Percentiles rank a stretch among this genome's conserved stretches.
Conservation (phyloP, 2,329 filamentous ascomycete species). For the Fusarium albidum region DNA sequence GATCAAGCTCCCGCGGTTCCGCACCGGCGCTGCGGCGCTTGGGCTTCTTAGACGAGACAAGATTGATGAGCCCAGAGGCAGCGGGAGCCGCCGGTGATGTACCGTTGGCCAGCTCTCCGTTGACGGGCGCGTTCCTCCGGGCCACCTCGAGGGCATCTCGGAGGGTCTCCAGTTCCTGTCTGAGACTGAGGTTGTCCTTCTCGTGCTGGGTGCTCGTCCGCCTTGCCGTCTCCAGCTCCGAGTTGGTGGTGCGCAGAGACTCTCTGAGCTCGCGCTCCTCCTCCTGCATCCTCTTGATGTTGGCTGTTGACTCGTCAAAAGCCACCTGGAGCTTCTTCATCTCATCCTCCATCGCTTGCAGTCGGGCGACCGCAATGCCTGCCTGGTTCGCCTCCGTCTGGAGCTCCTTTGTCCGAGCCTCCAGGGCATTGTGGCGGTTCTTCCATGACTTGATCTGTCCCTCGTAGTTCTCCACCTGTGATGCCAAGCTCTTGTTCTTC, state of each 20-base stretch:
- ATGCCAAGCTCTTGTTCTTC: slow-evolving; percentile 89
- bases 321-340: slow-evolving; percentile 90
- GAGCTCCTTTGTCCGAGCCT: slow-evolving; percentile 89
- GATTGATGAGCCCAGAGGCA: slow-evolving; percentile 86
- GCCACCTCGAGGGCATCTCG: slow-evolving; percentile 92
- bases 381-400: slow-evolving; percentile 98
- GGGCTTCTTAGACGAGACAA: slow-evolving; percentile 96
- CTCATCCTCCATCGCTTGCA: slow-evolving; percentile 92
- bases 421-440: slow-evolving; percentile 87
- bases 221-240: slow-evolving; percentile 83
- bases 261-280: slow-evolving; percentile 89
- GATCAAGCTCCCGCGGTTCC: slow-evolving; percentile 84
- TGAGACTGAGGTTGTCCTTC: slow-evolving; percentile 83
- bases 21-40: slow-evolving; percentile 92
- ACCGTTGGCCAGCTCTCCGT: slow-evolving; percentile 63
- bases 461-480: slow-evolving; percentile 95
- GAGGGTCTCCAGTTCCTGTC: slow-evolving; percentile 87
- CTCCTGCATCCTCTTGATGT: slow-evolving; percentile 93
- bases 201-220: slow-evolving; percentile 79
- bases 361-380: slow-evolving; percentile 89
- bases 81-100: slow-evolving; percentile 56
- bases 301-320: slow-evolving; percentile 89
- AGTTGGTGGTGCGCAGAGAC: slow-evolving; percentile 78
- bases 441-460: slow-evolving; percentile 96
- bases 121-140: slow-evolving; percentile 78